Evolutionary conservation across 106 monocot species (phyloP), one percentile per base, ranked within the genome.

Genomic region (Acanthochlamys bracteata): DNA sequence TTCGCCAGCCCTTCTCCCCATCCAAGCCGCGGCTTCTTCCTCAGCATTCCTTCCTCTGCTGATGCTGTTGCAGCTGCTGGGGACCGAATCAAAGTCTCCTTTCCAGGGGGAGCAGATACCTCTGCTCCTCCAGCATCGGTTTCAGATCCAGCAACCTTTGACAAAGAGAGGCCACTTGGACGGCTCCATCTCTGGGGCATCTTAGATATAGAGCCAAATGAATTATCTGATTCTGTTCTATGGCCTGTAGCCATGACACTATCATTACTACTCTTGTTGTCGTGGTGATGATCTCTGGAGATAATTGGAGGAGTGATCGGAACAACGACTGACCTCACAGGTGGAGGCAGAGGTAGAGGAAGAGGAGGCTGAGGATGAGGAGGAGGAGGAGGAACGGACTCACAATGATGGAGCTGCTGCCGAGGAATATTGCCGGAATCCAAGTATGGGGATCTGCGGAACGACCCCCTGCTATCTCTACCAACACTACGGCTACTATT

Each of bases 1-100:
- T 95, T 95, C 0, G 90, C 90, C 68, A 95, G 65, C 23, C 94
- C 94, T 61, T 95, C 89, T 10, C 94, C 94, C 94, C 94, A 95
- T 9, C 86, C 86, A 75, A 95, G 90, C 53, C 94, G 81, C 20
- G 76, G 79, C 71, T 87, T 95, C 84, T 90, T 94, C 83, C 69
- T 84, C 20, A 73, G 25, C 63, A 53, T 41, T 45, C 68, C 82
- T 20, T 87, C 89, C 42, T 95, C 90, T 1, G 77, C 41, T 20
- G 20, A 23, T 23, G 41, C 59, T 24, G 72, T 76, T 39, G 83
- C 71, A 0, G 21, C 39, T 23, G 68, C 71, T 0, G 77, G 71
- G 45, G 76, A 79, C 27, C 27, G 62, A n/a, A 68, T 23, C 15
- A 75, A 71, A 60, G 67, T 78, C 20, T 83, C 91, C 63, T 69